Conservation (phyloP, 768 basidiomycete species). For the Coprinellus micaceus region DNA sequence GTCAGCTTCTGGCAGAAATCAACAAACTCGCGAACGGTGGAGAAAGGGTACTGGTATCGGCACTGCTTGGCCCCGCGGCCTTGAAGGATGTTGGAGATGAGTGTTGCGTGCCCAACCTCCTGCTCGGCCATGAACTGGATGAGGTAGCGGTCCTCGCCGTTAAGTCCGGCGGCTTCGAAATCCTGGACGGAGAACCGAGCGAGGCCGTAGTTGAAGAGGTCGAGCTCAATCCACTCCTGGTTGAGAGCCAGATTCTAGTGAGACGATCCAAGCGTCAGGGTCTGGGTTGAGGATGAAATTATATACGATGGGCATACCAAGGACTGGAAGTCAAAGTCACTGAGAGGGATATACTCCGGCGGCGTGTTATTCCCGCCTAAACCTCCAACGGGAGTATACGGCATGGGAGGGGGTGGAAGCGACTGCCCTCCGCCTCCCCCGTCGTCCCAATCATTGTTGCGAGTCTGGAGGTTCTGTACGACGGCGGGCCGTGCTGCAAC, state of each 20-base stretch:
- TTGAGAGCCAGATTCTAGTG: slow-evolving; percentile 58
- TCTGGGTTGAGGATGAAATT: not conserved
- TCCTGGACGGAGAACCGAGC: slow-evolving; percentile 50
- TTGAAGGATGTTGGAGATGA: slow-evolving; percentile 50
- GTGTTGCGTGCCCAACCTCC: slow-evolving; percentile 57
- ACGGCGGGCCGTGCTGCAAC: too few relatives aligned
- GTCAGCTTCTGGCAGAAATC: slow-evolving; percentile 59
- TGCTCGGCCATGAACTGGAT: slow-evolving; percentile 64
- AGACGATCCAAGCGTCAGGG: not conserved
- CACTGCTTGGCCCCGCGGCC: slow-evolving; percentile 48
- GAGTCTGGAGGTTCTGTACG: too few relatives aligned
- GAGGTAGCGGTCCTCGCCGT: slow-evolving; percentile 48
- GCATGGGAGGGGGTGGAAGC: not conserved
- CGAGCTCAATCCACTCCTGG: slow-evolving; percentile 62
- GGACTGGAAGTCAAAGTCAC: slow-evolving; percentile 26
- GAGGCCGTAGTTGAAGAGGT: slow-evolving; percentile 56
- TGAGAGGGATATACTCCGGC: slow-evolving; percentile 21
- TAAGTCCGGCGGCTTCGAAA: slow-evolving; percentile 52
- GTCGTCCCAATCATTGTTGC: too few relatives aligned
- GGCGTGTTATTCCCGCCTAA: slow-evolving; percentile 17
- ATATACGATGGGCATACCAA: slow-evolving; percentile 14
- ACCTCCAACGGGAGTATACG: slow-evolving; percentile 19
- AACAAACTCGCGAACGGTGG: slow-evolving; percentile 54
- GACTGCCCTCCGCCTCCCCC: not conserved
- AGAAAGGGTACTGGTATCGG: slow-evolving; percentile 53